Evolutionary conservation across 495 filamentous ascomycete genomes (phyloP).

Genomic region (Aspergillus bridgeri): DNA sequence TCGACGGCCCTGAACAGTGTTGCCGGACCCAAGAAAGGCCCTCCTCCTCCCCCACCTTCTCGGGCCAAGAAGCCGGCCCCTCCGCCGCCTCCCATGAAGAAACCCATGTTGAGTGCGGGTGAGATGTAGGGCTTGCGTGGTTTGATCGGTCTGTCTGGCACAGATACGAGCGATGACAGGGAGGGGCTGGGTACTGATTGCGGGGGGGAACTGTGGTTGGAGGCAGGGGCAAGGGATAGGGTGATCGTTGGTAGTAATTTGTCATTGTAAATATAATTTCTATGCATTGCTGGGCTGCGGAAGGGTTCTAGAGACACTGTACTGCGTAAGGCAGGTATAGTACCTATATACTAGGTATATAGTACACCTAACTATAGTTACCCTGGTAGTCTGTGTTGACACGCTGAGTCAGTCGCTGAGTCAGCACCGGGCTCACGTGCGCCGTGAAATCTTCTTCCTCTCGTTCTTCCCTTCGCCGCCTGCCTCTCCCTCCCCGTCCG

Average conservation of each 20-base stretch:
- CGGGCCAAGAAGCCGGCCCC: conserved; percentile 75
- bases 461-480: conserved; percentile 17
- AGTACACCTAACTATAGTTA: too few species aligned
- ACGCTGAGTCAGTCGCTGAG: conserved; percentile 12
- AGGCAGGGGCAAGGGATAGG: too few species aligned
- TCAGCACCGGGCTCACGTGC: conserved; percentile 31
- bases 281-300: too few species aligned
- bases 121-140: conserved; percentile 25
- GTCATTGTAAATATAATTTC: too few species aligned
- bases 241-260: too few species aligned
- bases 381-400: too few species aligned
- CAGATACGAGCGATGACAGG: not conserved
- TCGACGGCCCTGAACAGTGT: conserved; percentile 43
- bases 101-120: conserved; percentile 33
- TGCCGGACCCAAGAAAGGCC: conserved; percentile 59
- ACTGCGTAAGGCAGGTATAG: too few species aligned
- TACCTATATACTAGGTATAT: too few species aligned
- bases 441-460: conserved; percentile 35
- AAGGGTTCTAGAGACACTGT: too few species aligned
- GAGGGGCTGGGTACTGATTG: too few species aligned
- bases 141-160: not conserved
- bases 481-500: conserved; percentile 35
- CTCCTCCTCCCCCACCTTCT: conserved; percentile 80
- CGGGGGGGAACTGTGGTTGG: too few species aligned
- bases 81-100: conserved; percentile 49